Evolutionary conservation across 495 filamentous ascomycete species (phyloP).

Genomic region (Amphirosellinia nigrospora): DNA sequence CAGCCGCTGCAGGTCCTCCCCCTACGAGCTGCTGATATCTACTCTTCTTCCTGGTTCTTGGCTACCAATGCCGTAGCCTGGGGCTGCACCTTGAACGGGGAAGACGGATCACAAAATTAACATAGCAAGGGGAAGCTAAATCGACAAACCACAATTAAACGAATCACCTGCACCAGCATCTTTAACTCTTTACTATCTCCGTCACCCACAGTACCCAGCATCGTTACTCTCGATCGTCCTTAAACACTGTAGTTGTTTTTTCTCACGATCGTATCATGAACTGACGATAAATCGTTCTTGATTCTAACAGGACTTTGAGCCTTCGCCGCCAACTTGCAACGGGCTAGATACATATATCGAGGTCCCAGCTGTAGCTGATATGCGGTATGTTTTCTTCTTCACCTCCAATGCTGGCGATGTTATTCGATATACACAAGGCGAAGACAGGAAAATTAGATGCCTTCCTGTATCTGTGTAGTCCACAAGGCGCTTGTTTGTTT

Average conservation of each 20-base stretch:
- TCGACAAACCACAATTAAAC: neutral
- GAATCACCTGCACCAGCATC: neutral
- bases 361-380: constrained; percentile 52
- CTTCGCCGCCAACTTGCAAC: constrained; percentile 52
- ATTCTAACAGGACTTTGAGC: constrained; percentile 56
- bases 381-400: constrained; percentile 48
- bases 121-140: neutral
- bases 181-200: neutral
- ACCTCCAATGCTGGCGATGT: neutral
- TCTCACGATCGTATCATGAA: constrained; percentile 26
- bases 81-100: constrained; percentile 26
- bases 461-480: neutral
- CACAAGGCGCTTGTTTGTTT: constrained; percentile 1
- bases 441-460: neutral
- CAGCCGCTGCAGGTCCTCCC: constrained; percentile 23
- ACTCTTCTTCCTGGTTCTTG: constrained; percentile 8
- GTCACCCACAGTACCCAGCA: constrained; percentile 7
- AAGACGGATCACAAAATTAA: constrained; percentile 13
- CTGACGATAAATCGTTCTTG: constrained; percentile 37
- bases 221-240: constrained; percentile 10
- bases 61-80: constrained; percentile 28
- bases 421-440: neutral
- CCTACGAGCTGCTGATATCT: constrained; percentile 14
- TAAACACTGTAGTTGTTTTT: constrained; percentile 24
- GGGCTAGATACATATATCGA: constrained; percentile 56